Conservation (phyloP, 768 basidiomycete species). For the Lactifluus piperatus region DNA sequence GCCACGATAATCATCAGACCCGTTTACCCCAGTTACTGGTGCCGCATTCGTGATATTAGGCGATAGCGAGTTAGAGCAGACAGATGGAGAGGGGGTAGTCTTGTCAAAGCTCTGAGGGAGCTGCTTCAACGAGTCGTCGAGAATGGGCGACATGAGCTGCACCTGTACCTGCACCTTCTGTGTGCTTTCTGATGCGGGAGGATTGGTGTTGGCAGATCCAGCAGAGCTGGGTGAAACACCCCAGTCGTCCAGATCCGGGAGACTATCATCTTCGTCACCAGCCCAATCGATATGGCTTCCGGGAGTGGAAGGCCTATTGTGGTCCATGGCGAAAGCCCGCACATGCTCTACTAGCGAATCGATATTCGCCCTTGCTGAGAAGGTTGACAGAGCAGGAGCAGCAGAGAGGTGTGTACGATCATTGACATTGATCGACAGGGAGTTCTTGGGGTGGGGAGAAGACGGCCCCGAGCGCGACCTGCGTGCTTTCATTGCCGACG, state of each 20-base stretch:
- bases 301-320: slow-evolving; percentile 52
- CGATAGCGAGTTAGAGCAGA: not conserved
- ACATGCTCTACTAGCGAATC: slow-evolving; percentile 75
- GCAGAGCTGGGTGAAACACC: slow-evolving; percentile 44
- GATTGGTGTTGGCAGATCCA: slow-evolving; percentile 7
- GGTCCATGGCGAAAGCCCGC: slow-evolving; percentile 61
- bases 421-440: slow-evolving; percentile 38
- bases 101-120: slow-evolving; percentile 18
- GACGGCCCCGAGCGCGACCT: slow-evolving; percentile 14
- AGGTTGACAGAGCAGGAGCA: slow-evolving; percentile 21
- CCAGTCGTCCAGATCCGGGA: slow-evolving; percentile 85
- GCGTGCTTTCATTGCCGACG: slow-evolving; percentile 20
- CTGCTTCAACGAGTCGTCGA: slow-evolving; percentile 21
- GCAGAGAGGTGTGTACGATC: slow-evolving; percentile 44
- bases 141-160: slow-evolving; percentile 20
- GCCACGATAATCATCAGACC: not conserved
- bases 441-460: slow-evolving; percentile 17
- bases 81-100: slow-evolving; percentile 3
- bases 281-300: slow-evolving; percentile 87
- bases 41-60: not conserved
- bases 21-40: not conserved
- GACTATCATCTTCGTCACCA: slow-evolving; percentile 69
- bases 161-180: slow-evolving; percentile 30
- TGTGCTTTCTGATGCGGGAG: slow-evolving; percentile 19
- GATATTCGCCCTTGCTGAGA: slow-evolving; percentile 53